A percentile compares a stretch with the other conserved stretches of the same genome.
Conservation (phyloP, 371 early-diverging fungal species). For the Mortierella sp. region DNA sequence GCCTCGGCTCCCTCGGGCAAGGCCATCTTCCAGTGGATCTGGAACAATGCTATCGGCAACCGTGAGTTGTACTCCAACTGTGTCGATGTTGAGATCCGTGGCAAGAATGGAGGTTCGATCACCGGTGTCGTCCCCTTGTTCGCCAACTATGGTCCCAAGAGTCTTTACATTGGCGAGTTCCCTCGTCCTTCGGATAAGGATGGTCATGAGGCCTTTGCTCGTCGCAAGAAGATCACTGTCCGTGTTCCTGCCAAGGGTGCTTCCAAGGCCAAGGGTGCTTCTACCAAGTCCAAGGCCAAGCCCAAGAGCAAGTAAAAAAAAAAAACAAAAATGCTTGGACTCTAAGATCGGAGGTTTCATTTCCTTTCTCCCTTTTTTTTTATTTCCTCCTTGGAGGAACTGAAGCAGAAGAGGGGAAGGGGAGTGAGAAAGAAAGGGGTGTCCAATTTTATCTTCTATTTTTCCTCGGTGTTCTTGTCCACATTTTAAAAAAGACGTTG, state of each 20-base stretch:
- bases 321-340: background rate
- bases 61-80: slow-evolving; percentile 77
- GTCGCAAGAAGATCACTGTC: background rate
- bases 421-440: no score
- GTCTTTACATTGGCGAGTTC: background rate
- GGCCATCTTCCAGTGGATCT: slow-evolving; percentile 65
- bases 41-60: slow-evolving; percentile 66
- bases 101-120: slow-evolving; percentile 12
- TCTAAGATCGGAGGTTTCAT: no score
- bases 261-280: background rate
- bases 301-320: background rate
- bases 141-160: slow-evolving; percentile 6
- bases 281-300: background rate
- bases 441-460: no score
- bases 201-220: background rate
- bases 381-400: no score
- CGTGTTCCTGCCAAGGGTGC: background rate
- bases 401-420: no score
- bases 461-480: no score
- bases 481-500: no score
- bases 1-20: slow-evolving; percentile 47
- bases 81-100: slow-evolving; percentile 62
- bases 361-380: no score
- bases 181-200: background rate
- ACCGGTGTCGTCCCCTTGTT: background rate